Evolutionary conservation across 805 yeast genomes (phyloP).

Genomic region (Ogataea saltuana): DNA sequence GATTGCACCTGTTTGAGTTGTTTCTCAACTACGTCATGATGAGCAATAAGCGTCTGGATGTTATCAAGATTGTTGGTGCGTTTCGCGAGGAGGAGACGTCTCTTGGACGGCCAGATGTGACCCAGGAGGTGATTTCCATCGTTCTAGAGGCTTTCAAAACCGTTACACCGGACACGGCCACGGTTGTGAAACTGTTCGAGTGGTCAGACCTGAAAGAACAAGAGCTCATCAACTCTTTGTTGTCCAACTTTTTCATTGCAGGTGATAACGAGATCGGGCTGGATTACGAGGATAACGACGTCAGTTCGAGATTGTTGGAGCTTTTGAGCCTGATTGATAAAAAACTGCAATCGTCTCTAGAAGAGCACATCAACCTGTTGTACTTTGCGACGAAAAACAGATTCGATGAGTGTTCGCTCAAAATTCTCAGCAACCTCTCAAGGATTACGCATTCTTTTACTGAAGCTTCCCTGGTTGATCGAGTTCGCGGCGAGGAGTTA

Average conservation of each 20-base stretch:
- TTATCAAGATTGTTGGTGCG: slow-evolving; percentile 30
- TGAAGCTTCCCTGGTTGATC: slow-evolving; percentile 7
- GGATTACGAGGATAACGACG: slow-evolving; percentile 31
- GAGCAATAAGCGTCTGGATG: slow-evolving; percentile 29
- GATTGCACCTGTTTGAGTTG: slow-evolving; percentile 36
- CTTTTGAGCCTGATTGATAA: slow-evolving; percentile 23
- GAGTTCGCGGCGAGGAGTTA: slow-evolving; percentile 29
- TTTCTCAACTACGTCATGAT: slow-evolving; percentile 35
- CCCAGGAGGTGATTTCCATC: slow-evolving; percentile 28
- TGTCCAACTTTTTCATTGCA: slow-evolving; percentile 30
- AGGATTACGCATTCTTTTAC: slow-evolving; percentile 11
- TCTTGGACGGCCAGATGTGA: slow-evolving; percentile 15
- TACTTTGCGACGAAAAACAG: slow-evolving; percentile 33
- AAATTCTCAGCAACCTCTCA: slow-evolving; percentile 24
- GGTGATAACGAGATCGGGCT: slow-evolving; percentile 32
- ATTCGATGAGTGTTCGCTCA: slow-evolving; percentile 27
- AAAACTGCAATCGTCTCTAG: slow-evolving; percentile 23
- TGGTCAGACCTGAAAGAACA: slow-evolving; percentile 17
- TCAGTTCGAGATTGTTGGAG: slow-evolving; percentile 21
- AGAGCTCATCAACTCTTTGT: slow-evolving; percentile 16
- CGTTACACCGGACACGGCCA: slow-evolving; percentile 32
- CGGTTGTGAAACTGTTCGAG: slow-evolving; percentile 26
- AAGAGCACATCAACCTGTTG: slow-evolving; percentile 31
- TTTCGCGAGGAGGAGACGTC: slow-evolving; percentile 30
- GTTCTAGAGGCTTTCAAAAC: slow-evolving; percentile 34